Evolutionary conservation across 345 rosid genomes (phyloP), one percentile per base, ranked within the genome.

Genomic region (Viola odorata): DNA sequence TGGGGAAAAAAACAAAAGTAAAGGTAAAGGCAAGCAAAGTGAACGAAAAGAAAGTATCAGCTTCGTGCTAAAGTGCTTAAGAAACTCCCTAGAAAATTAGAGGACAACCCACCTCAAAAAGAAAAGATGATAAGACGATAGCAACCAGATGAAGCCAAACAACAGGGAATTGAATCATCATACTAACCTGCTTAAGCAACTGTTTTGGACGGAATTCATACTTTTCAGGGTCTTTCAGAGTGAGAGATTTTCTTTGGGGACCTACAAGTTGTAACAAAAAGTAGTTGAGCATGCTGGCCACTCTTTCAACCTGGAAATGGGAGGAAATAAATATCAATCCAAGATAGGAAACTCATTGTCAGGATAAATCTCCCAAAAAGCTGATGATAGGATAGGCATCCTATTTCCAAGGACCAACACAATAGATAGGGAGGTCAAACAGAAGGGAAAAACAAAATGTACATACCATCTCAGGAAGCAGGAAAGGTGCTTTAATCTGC

Each of bases 261-360:
- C 97, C 97, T 58, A 91, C 99, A 50, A 94, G 96, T 75, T 94
- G 99, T 72, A 94, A 79, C 66, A 94, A 69, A 69, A 94, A 94
- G 81, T 90, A 94, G 68, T 94, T 94, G 73, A 94, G 91, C 99
- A 94, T 94, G 76, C 73, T 88, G 37, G 99, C 97, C 66, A 94
- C 97, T 77, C 99, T 84, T 58, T 94, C 99, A 64, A 90, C 89
- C 99, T 94, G 78, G 17, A 50, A 57, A 85, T 45, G 12, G 1
- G 13, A 23, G 23, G 12, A 50, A 17, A 49, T 3, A 13, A 32
- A 57, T 23, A 50, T 39, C 62, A 54, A 5, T 17, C 13, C 15
- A 37, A 38, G 45, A 23, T 52, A 68, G 10, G 37, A 44, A 15
- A 44, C 39, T 62, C 16, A 51, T 64, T 13, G n/a, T 47, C 12